Evolutionary conservation across 768 basidiomycete species (phyloP), one percentile per base, ranked within the genome.

Genomic region (Psilocybe cubensis): DNA sequence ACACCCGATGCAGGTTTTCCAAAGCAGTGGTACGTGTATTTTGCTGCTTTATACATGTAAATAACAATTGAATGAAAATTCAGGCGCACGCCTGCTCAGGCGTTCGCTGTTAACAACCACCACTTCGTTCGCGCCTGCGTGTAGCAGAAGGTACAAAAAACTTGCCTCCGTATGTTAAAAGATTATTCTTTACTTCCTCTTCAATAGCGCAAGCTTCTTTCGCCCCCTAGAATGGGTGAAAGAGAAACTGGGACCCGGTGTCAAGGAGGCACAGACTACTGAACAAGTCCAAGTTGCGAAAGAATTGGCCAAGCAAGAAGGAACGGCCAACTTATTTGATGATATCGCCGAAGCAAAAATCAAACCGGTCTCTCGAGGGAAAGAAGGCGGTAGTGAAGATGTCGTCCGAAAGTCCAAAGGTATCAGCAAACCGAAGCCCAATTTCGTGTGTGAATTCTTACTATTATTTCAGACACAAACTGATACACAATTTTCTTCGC

Each of bases 161-260:
- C 45, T 44, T 55, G 40, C 18, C 38, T 49, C 33, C 25, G 20
- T 24, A 21, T 21, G 6, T 35, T 23, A 35, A 25, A 25, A 18
- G 43, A 24, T 31, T 9, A 20, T 14, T 59, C 20, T 18, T 33
- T 9, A 56, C 29, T 9, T 18, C 18, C 44, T 31, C 14, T 28
- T 43, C 18, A 23, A 24, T 56, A 76, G 79, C 61, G 72, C 72
- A 25, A 84, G 85, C 61, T 80, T 79, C 40, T 77, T 82, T 61
- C 82, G 78, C 63, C 87, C 88, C 21, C 63, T 90, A 42, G 73
- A 76, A 17, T 91, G 89, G 89, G 68, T 91, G 8, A 79, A 78
- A 57, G 81, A 88, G 44, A 84, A 82, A 53, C 73, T 91, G 12
- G 73, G 74, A 3, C 82, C 85, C 1, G 70, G 69, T 5, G 66